phyloP scores from a whole-genome alignment of 805 yeast species.

The Candida bentonensis region DNA sequence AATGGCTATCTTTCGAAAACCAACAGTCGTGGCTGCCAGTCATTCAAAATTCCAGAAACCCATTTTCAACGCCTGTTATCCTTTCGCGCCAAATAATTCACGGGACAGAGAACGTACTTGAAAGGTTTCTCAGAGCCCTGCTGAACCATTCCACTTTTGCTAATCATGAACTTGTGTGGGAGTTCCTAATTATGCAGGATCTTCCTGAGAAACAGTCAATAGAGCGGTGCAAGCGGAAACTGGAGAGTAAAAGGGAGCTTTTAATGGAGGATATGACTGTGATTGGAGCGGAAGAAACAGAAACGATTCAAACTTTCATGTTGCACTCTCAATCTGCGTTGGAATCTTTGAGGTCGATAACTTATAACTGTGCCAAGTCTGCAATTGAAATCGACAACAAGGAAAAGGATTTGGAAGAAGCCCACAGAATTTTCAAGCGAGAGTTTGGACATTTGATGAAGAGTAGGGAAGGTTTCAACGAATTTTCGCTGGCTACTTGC shows the following conservation, averaged over 20 bases:
- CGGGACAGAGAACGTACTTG: conserved; percentile 33
- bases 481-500: conserved; percentile 3
- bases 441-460: conserved; percentile 1
- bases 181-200: conserved; percentile 22
- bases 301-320: conserved; percentile 12
- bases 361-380: conserved; percentile 5
- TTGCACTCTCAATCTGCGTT: conserved; percentile 13
- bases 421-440: conserved; percentile 7
- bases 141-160: conserved; percentile 24
- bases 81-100: conserved; percentile 18
- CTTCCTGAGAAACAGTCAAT: conserved; percentile 11
- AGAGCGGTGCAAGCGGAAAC: conserved; percentile 14
- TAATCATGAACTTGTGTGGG: conserved; percentile 29
- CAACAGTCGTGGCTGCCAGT: conserved; percentile 24
- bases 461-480: background rate
- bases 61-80: conserved; percentile 18
- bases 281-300: conserved; percentile 11
- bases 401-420: conserved; percentile 9
- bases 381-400: conserved; percentile 9
- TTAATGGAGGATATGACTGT: conserved; percentile 11
- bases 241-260: conserved; percentile 13
- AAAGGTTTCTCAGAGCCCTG: conserved; percentile 33
- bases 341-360: conserved; percentile 3
- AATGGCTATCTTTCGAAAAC: conserved; percentile 21
- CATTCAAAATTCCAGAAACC: conserved; percentile 16